Percentiles rank a stretch among this genome's conserved stretches.
phyloP scores from a whole-genome alignment of 176 grass and related monocot species.

The Chrysopogon serrulatus region DNA sequence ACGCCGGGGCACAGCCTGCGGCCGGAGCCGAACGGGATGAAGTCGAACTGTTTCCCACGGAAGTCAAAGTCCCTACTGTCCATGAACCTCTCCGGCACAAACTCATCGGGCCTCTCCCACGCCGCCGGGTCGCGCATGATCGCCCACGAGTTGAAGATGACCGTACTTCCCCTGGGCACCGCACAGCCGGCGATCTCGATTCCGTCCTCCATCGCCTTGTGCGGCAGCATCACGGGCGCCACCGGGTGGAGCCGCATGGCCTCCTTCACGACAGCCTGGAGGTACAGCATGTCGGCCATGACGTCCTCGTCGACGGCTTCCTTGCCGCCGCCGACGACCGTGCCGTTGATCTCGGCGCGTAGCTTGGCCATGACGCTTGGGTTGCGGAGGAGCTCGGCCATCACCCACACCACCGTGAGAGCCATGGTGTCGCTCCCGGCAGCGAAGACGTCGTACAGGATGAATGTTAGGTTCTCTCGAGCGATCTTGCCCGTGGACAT shows the following conservation, averaged over 20 bases:
- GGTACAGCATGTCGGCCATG: background rate
- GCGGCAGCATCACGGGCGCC: background rate
- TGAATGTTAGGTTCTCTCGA: too few relatives aligned
- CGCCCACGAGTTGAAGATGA: background rate
- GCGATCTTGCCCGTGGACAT: too few relatives aligned
- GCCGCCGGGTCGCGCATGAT: background rate
- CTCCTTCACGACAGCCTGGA: background rate
- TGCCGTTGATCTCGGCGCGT: background rate
- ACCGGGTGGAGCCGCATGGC: background rate
- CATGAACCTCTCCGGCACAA: background rate
- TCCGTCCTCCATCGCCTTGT: background rate
- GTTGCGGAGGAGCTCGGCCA: background rate
- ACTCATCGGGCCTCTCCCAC: background rate
- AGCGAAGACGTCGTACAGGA: too few relatives aligned
- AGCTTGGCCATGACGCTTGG: background rate
- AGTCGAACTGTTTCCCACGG: background rate
- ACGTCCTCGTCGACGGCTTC: background rate
- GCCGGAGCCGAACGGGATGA: background rate
- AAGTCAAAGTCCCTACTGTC: background rate
- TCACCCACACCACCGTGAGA: background rate
- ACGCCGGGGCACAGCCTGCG: background rate
- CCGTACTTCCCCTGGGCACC: background rate
- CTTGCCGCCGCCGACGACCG: background rate
- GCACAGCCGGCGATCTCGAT: background rate
- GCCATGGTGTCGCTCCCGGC: background rate